Conservation (phyloP, 495 filamentous ascomycete genomes). For the Copromyces sp. region DNA sequence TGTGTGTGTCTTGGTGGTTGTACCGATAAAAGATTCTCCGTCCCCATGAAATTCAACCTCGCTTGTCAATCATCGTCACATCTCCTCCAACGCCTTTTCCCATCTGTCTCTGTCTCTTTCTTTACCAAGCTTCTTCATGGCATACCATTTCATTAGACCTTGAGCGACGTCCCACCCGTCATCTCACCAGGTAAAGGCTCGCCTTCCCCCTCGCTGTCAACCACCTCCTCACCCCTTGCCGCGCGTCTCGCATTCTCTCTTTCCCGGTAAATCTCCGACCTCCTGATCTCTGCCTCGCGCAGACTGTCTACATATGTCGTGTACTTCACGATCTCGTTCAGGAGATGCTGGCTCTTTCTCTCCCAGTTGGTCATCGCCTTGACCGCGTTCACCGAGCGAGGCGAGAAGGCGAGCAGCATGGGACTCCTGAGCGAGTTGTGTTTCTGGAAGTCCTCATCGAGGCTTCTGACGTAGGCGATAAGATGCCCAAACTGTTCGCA, state of each 20-base stretch:
- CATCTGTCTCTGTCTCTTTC: not conserved
- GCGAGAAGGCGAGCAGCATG: conserved; percentile 85
- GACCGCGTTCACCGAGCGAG: conserved; percentile 65
- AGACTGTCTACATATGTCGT: conserved; percentile 85
- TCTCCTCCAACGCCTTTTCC: not conserved
- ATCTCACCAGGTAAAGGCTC: not conserved
- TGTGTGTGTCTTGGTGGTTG: not conserved
- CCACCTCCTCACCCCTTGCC: conserved; percentile 25
- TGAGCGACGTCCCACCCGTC: not conserved
- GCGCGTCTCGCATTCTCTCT: conserved; percentile 31
- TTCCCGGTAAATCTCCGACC: conserved; percentile 39
- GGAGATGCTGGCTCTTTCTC: conserved; percentile 78
- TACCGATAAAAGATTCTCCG: not conserved
- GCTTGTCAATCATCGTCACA: not conserved
- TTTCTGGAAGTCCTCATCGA: conserved; percentile 73
- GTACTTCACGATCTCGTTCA: conserved; percentile 96
- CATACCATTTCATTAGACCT: not conserved
- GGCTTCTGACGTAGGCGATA: conserved; percentile 66
- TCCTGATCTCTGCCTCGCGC: conserved; percentile 30
- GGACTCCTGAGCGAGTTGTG: conserved; percentile 80
- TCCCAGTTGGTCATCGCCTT: conserved; percentile 96
- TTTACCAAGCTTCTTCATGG: not conserved
- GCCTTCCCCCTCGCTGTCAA: conserved; percentile 1
- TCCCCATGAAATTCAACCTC: not conserved
- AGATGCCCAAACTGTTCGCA: conserved; percentile 70